These are phyloP conservation scores for Blastobotrys aristatus DNA, from an alignment of 1,139 yeast genomes.

Conservation along the genomic window DNA sequence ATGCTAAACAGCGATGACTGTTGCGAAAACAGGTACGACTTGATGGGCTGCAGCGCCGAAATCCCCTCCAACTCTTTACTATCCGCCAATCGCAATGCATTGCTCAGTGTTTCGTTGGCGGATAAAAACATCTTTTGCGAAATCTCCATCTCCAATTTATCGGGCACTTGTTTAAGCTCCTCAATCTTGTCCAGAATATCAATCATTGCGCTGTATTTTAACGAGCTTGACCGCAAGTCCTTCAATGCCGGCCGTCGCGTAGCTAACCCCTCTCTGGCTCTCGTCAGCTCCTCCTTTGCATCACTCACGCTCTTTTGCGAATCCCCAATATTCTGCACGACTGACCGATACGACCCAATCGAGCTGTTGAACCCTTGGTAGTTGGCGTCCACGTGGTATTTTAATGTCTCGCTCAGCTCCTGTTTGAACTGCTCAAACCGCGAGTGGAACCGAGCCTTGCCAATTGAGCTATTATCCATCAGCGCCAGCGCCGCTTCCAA, in stretches of 20 bases:
- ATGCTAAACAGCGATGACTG: conserved; percentile 59
- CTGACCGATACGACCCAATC: conserved; percentile 67
- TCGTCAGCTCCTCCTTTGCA: conserved; percentile 47
- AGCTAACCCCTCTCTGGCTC: conserved; percentile 49
- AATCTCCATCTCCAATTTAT: conserved; percentile 57
- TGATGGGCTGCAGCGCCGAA: conserved; percentile 54
- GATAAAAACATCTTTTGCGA: conserved; percentile 63
- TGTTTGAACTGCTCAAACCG: conserved; percentile 56
- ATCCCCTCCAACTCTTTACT: conserved; percentile 58
- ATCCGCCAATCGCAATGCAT: conserved; percentile 54
- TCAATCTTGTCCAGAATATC: conserved; percentile 69
- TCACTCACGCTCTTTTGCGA: conserved; percentile 52
- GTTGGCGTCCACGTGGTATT: conserved; percentile 67
- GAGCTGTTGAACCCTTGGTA: conserved; percentile 82
- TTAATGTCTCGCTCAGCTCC: conserved; percentile 50
- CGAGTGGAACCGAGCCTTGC: conserved; percentile 64
- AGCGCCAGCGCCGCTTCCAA: conserved; percentile 77
- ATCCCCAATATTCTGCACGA: conserved; percentile 51
- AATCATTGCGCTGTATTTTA: conserved; percentile 62
- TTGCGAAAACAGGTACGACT: conserved; percentile 56
- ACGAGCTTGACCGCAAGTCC: conserved; percentile 61
- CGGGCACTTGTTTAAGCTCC: conserved; percentile 55
- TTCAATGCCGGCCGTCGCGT: conserved; percentile 51
- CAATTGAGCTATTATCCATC: conserved; percentile 82
- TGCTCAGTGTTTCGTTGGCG: conserved; percentile 59